A percentile compares a stretch with the other conserved stretches of the same genome.
phyloP scores from a whole-genome alignment of 1,284 basidiomycete genomes.

The Puccinia sorghi region DNA sequence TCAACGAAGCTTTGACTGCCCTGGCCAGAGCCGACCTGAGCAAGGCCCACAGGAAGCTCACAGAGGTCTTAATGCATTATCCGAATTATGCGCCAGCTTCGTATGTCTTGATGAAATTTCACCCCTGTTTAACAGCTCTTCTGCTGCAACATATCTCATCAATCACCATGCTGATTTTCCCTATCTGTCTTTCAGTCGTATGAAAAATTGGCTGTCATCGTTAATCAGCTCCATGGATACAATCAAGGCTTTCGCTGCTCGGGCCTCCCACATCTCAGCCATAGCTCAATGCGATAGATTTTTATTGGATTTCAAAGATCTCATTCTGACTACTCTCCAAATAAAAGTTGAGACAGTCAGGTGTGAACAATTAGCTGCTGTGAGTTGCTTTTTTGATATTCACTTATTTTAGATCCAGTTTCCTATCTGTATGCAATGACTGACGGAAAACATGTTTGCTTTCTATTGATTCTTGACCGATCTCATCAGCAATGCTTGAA shows the following conservation, averaged over 20 bases:
- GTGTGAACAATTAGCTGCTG: constrained; percentile 25
- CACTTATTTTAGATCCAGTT: neutral
- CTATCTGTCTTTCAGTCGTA: neutral
- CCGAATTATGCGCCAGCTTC: neutral
- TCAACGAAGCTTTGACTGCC: neutral
- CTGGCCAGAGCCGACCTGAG: neutral
- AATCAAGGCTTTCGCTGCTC: neutral
- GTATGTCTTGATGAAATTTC: neutral
- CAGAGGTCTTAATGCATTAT: neutral
- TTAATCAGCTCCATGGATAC: neutral
- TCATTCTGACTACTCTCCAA: neutral
- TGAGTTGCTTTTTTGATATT: neutral
- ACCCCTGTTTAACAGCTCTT: too few species aligned
- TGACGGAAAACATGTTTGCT: neutral
- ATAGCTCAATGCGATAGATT: constrained; percentile 1
- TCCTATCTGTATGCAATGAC: neutral
- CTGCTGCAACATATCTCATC: too few species aligned
- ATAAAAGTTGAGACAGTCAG: constrained; percentile 6
- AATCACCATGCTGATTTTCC: neutral
- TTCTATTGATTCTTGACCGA: neutral
- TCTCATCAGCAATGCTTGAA: neutral
- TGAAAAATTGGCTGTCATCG: neutral
- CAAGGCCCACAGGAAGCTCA: neutral
- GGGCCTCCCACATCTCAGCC: neutral
- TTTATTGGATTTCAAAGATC: neutral